Evolutionary conservation across 352 stramenopile species (phyloP).

Genomic region (Phytophthora sp.): DNA sequence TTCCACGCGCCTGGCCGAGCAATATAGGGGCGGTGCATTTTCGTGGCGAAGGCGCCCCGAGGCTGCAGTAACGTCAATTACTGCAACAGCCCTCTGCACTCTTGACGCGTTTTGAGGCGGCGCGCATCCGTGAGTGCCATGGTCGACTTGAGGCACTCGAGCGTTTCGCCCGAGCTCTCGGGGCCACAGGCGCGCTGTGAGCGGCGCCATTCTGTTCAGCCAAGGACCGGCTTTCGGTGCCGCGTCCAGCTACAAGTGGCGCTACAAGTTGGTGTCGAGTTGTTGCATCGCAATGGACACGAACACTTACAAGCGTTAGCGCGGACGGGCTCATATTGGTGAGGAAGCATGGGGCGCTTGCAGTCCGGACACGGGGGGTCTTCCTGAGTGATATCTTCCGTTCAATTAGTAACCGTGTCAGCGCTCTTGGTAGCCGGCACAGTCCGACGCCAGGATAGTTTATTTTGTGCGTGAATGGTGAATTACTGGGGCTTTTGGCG

Average conservation of each 20-base stretch:
- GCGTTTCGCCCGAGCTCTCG: slow-evolving; percentile 14
- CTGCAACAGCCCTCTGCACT: slow-evolving; percentile 31
- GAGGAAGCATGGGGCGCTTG: slow-evolving; percentile 8
- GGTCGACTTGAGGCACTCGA: slow-evolving; percentile 17
- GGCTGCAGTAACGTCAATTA: slow-evolving; percentile 37
- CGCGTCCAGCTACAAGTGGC: slow-evolving; percentile 9
- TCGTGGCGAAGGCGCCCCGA: slow-evolving; percentile 16
- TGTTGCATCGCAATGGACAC: slow-evolving; percentile 7
- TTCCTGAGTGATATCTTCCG: slow-evolving; percentile 21
- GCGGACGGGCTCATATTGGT: slow-evolving; percentile 19
- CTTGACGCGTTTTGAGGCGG: slow-evolving; percentile 19
- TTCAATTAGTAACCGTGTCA: slow-evolving; percentile 28
- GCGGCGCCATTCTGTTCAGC: slow-evolving; percentile 20
- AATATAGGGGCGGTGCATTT: slow-evolving; percentile 34
- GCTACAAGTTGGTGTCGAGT: not conserved
- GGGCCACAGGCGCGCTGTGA: slow-evolving; percentile 5
- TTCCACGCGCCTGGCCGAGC: slow-evolving; percentile 3
- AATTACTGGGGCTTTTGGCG: slow-evolving; percentile 6
- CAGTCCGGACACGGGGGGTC: not conserved
- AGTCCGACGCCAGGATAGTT: slow-evolving; percentile 14
- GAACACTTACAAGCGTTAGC: not conserved
- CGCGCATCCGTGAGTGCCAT: slow-evolving; percentile 15
- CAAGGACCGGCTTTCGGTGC: slow-evolving; percentile 9
- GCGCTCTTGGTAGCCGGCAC: not conserved
- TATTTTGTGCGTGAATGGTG: slow-evolving; percentile 4